Conservation (phyloP, 1,139 yeast genomes). For the Debaryomyces udenii region DNA sequence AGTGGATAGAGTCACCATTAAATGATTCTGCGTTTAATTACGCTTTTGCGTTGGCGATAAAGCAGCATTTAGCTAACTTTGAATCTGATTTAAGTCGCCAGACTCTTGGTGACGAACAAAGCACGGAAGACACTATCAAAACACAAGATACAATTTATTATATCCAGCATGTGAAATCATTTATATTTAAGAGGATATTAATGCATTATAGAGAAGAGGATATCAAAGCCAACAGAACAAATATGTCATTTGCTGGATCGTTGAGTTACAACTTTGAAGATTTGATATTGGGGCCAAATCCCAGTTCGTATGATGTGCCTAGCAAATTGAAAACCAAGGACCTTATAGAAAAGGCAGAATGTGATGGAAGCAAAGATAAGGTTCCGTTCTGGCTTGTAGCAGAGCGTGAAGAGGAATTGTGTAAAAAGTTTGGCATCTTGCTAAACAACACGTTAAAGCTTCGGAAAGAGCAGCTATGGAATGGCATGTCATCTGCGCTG, state of each 20-base stretch:
- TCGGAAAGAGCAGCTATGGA: conserved; percentile 6
- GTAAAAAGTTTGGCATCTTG: conserved; percentile 19
- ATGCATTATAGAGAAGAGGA: conserved; percentile 11
- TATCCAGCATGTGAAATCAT: conserved; percentile 11
- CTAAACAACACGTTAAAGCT: conserved; percentile 19
- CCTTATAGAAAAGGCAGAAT: conserved; percentile 9
- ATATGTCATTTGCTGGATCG: conserved; percentile 9
- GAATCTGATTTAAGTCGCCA: conserved; percentile 5
- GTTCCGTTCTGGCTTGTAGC: conserved; percentile 3
- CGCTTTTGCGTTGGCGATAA: conserved; percentile 25
- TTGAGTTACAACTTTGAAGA: conserved; percentile 13
- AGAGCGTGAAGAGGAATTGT: conserved; percentile 19
- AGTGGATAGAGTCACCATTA: conserved; percentile 8
- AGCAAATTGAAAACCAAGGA: conserved; percentile 9
- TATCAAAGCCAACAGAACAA: conserved; percentile 4
- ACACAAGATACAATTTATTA: conserved; percentile 11
- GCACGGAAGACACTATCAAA: conserved; percentile 10
- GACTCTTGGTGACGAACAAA: conserved; percentile 3
- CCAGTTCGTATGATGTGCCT: conserved; percentile 13
- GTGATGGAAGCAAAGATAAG: conserved; percentile 1
- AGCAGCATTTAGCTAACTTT: conserved; percentile 18
- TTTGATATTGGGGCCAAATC: conserved; percentile 24
- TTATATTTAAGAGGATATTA: conserved; percentile 11
- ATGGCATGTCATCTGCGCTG: conserved; percentile 1
- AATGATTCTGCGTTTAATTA: conserved; percentile 18